phyloP scores from a whole-genome alignment of 495 filamentous ascomycete species.

The Lasiosphaeriaceae sp. region DNA sequence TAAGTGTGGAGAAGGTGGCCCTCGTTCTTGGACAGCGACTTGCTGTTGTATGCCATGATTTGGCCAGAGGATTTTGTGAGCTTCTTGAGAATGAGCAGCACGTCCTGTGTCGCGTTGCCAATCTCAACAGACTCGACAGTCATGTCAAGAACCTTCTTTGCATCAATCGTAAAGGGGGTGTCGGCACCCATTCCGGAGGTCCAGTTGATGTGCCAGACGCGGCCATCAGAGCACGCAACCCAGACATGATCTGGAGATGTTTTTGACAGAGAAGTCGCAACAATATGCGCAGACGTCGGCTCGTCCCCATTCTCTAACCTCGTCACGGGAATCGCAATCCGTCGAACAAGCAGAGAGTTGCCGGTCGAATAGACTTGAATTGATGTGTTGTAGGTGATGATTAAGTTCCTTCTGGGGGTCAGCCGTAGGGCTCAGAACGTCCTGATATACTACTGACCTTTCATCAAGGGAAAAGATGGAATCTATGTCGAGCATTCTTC shows the following conservation, averaged over 20 bases:
- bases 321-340: slow-evolving; percentile 42
- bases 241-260: slow-evolving; percentile 57
- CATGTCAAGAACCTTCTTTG: slow-evolving; percentile 41
- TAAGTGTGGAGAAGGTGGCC: slow-evolving; percentile 31
- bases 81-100: slow-evolving; percentile 41
- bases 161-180: slow-evolving; percentile 32
- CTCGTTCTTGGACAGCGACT: slow-evolving; percentile 12
- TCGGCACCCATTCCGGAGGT: slow-evolving; percentile 49
- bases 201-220: slow-evolving; percentile 75
- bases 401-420: slow-evolving; percentile 57
- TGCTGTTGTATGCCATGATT: slow-evolving; percentile 40
- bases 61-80: slow-evolving; percentile 24
- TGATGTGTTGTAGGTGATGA: slow-evolving; percentile 57
- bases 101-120: slow-evolving; percentile 31
- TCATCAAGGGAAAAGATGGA: slow-evolving; percentile 78
- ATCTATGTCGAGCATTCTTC: slow-evolving; percentile 67
- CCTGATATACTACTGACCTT: slow-evolving; percentile 53
- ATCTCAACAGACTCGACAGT: slow-evolving; percentile 39
- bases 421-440: slow-evolving; percentile 10
- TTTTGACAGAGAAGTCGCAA: slow-evolving; percentile 58
- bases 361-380: slow-evolving; percentile 78
- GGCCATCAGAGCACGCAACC: slow-evolving; percentile 63
- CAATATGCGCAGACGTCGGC: slow-evolving; percentile 32
- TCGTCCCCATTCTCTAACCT: slow-evolving; percentile 18
- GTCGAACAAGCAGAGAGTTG: slow-evolving; percentile 72